phyloP scores from a whole-genome alignment of 75 land plant genomes.

The Cunninghamia lanceolata region DNA sequence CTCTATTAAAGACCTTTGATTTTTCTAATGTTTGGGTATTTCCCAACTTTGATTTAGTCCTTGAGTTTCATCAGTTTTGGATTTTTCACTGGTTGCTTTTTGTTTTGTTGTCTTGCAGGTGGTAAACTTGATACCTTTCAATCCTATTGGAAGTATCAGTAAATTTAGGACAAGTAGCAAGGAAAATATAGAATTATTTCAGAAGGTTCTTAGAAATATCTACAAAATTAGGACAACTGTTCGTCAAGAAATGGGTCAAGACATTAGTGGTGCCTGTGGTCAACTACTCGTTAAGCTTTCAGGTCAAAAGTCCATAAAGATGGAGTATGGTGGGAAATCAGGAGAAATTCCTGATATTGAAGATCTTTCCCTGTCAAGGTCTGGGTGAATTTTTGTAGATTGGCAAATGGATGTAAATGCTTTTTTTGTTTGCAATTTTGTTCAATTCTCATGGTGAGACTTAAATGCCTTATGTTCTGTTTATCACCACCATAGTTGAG shows the following conservation, averaged over 20 bases:
- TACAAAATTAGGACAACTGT: constrained; percentile 87
- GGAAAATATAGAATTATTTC: constrained; percentile 54
- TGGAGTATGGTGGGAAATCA: constrained; percentile 9
- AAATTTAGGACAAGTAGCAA: constrained; percentile 51
- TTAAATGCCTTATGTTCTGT: neutral
- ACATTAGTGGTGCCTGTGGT: constrained; percentile 97
- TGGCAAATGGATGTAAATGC: neutral
- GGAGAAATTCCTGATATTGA: constrained; percentile 69
- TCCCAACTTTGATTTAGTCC: neutral
- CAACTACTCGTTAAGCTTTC: constrained; percentile 65
- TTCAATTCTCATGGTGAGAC: neutral
- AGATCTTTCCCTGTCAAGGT: constrained; percentile 30
- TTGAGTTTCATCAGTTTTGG: neutral
- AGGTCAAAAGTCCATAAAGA: constrained; percentile 18
- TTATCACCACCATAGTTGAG: neutral
- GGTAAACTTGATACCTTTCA: constrained; percentile 95
- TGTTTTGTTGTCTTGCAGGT: constrained; percentile 48
- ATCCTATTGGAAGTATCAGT: constrained; percentile 69
- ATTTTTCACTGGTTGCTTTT: neutral
- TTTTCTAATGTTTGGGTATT: neutral
- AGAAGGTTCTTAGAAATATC: constrained; percentile 70
- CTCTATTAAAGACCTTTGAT: neutral
- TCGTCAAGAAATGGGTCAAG: constrained; percentile 97
- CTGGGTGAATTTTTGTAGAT: neutral
- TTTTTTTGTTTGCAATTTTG: neutral